Evolutionary conservation across 768 basidiomycete genomes (phyloP), one percentile per base, ranked within the genome.

Genomic region (Kwoniella dejecticola): DNA sequence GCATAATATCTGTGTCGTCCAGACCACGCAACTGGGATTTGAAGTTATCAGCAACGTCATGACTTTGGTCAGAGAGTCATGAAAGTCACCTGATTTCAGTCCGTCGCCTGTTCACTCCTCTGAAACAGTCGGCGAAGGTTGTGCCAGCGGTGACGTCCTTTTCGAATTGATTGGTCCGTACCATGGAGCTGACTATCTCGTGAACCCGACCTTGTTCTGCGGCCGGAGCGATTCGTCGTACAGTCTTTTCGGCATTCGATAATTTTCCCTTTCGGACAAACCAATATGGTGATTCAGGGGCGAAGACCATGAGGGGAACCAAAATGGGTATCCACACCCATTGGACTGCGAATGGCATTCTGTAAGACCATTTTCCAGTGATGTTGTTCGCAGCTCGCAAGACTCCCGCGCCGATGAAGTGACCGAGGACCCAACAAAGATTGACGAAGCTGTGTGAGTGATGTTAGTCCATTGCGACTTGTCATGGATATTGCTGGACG

Each of bases 391-490:
- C 54, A 23, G 54, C 54, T 45, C 54, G 54, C 19, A 70, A 58
- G 13, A 70, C 64, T 33, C 69, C 69, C 5, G 69, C 61, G 23
- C 52, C 69, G 44, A 70, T 63, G 49, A 74, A 57, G 46, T 76
- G 75, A 11, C 75, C 75, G 24, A 76, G 61, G 12, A 71, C 74
- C 74, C 74, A 76, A 45, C 70, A 71, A 3, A 70, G 62, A 58
- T 76, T 76, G 62, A 75, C 69, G 27, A 65, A 74, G 31, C 47
- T 56, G 33, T 15, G 5, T 19, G 10, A 6, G 17, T n/a, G 5
- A 42, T 8, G 41, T 42, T n/a, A 42, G 41, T n/a, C 19, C 33
- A 15, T 7, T 36, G 15, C 33, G 33, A 36, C 15, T 36, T 36
- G 15, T n/a, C 33, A 15, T 36, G 7, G 33, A 36, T 7, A 36